Base-by-base conservation (phyloP, 371 early-diverging fungal species). In the Mucor circinelloides region DNA sequence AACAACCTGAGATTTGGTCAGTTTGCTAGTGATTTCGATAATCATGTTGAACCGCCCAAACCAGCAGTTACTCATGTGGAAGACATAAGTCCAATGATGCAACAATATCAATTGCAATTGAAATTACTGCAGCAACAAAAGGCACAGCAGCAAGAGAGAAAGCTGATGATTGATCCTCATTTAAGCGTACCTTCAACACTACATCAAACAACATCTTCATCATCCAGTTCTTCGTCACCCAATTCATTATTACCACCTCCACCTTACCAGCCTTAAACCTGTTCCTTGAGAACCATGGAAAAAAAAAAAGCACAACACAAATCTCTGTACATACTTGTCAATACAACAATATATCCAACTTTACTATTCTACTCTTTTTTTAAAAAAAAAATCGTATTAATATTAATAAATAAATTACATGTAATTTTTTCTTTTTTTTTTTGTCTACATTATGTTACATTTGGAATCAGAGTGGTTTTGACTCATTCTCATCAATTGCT, bases 371-470 rank as follows among this genome's bases (percentile, higher is more conserved):
- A 4, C 32, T 60, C 7, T 40, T 44, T 13, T n/a, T 44, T 56
- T 59, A n/a, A n/a, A n/a, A n/a, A n/a, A n/a, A n/a, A n/a, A 3
- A 23, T 58, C 42, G 34, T 46, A 57, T 32, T 38, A 50, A 38
- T 36, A 40, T 48, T 61, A 61, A 8, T 25, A 40, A 64, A 48
- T 42, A 42, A 42, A 31, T 7, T 19, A 21, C 34, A 44, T 2
- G 6, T 32, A 13, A 9, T 17, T 36, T 48, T 55, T 54, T 3
- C 15, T n/a, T 17, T 17, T 36, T 48, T 55, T 54, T 3, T 12
- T n/a, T 69, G 64, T 74, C 66, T 80, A 81, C 81, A 81, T 81
- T 12, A 81, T 74, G 59, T 32, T 63, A 71, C 81, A 81, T 60
- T 73, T 72, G n/a, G 59, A 31, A 46, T 67, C 42, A 13, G 66